A percentile compares a stretch with the other conserved stretches of the same genome.
These are phyloP conservation scores for Pyropia yezoensis DNA, from an alignment of 23 red algal species.

Conservation along the genomic window DNA sequence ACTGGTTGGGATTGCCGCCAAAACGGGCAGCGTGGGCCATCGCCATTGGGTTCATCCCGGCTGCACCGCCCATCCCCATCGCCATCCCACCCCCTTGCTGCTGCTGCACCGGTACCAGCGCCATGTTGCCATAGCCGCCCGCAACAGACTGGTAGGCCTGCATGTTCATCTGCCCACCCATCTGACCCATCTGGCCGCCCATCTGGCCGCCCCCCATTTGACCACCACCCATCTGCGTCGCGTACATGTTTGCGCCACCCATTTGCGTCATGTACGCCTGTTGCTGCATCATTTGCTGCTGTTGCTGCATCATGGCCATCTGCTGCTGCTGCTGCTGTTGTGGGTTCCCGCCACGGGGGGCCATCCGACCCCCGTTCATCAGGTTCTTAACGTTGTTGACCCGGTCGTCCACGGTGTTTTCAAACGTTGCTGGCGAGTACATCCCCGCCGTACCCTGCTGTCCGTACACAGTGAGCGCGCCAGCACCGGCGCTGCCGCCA, in stretches of 20 bases:
- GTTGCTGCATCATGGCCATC: conserved; percentile 13
- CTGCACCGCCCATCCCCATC: background rate
- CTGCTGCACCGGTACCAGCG: too few species aligned
- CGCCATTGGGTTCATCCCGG: conserved; percentile 5
- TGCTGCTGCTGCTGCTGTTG: conserved; percentile 27
- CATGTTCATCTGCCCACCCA: conserved; percentile 21
- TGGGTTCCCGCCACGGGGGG: background rate
- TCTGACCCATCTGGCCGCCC: too few species aligned
- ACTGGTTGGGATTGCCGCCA: background rate
- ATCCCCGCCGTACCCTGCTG: conserved; percentile 13
- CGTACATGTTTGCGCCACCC: too few species aligned
- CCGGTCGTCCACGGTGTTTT: conserved; percentile 61
- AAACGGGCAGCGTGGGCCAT: background rate
- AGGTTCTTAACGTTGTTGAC: conserved; percentile 57
- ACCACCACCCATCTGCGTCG: too few species aligned
- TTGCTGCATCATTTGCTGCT: conserved; percentile 31
- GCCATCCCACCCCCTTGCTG: background rate
- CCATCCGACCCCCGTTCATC: conserved; percentile 48
- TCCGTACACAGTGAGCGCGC: too few species aligned
- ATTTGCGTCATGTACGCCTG: conserved; percentile 34
- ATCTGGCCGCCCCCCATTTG: too few species aligned
- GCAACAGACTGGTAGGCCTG: conserved; percentile 57
- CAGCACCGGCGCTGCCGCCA: too few species aligned
- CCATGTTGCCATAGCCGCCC: conserved; percentile 2
- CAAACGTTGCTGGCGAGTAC: conserved; percentile 46